Evolutionary conservation across 495 filamentous ascomycete genomes (phyloP).

Genomic region (Penicillium tannophilum): DNA sequence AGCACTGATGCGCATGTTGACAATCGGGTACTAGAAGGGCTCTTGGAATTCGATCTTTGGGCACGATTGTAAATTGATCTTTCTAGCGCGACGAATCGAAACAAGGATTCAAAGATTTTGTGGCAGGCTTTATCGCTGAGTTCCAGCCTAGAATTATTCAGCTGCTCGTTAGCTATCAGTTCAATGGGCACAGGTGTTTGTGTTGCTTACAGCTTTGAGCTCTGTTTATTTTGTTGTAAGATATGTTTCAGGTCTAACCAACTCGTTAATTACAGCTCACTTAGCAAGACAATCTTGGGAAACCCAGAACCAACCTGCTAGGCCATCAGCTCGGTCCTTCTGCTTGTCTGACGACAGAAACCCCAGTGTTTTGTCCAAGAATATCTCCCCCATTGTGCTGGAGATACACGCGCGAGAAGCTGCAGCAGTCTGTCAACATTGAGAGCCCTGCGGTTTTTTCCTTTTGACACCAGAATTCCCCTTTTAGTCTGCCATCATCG

Average conservation of each 20-base stretch:
- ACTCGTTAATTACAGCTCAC: slow-evolving; percentile 2
- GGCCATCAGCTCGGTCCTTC: slow-evolving; percentile 52
- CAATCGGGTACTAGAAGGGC: slow-evolving; percentile 57
- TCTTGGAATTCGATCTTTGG: slow-evolving; percentile 49
- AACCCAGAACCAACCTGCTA: slow-evolving; percentile 46
- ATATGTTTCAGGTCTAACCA: slow-evolving; percentile 62
- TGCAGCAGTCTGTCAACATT: neutral
- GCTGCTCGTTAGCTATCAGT: slow-evolving; percentile 20
- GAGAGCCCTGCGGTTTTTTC: neutral
- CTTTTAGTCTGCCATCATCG: slow-evolving; percentile 8
- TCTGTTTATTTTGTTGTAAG: slow-evolving; percentile 60
- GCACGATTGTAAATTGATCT: slow-evolving; percentile 63
- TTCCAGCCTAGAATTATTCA: slow-evolving; percentile 37
- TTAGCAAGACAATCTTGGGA: neutral
- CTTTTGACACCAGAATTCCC: neutral
- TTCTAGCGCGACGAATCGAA: slow-evolving; percentile 66
- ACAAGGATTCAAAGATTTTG: slow-evolving; percentile 78
- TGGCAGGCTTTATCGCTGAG: slow-evolving; percentile 79
- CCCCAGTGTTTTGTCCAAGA: slow-evolving; percentile 41
- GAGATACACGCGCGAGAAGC: neutral
- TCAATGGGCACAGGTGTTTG: neutral
- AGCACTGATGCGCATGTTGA: slow-evolving; percentile 71
- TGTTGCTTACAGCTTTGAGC: slow-evolving; percentile 55
- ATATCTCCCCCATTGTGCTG: slow-evolving; percentile 38
- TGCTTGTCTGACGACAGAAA: slow-evolving; percentile 55